Percentiles rank a stretch among this genome's conserved stretches.
These are phyloP conservation scores for Lepiota venenata DNA, from an alignment of 768 basidiomycete species.

Conservation along the genomic window DNA sequence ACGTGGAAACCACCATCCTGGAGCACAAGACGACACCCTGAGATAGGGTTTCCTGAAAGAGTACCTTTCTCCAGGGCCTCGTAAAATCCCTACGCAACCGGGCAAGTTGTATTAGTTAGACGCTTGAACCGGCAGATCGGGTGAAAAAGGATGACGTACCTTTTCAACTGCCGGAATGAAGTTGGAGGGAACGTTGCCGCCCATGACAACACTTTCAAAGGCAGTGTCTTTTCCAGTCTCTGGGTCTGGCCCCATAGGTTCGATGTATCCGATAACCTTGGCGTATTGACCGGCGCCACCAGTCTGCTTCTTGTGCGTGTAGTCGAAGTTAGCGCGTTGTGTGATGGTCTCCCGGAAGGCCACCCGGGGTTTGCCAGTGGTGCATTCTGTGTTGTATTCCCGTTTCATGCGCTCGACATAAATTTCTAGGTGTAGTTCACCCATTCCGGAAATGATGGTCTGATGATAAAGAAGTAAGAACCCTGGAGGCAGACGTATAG, in stretches of 20 bases:
- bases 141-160: slow-evolving; percentile 38
- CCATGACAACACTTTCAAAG: slow-evolving; percentile 89
- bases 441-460: slow-evolving; percentile 99
- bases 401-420: slow-evolving; percentile 99
- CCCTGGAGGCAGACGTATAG: not conserved
- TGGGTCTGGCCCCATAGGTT: slow-evolving; percentile 73
- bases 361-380: slow-evolving; percentile 94
- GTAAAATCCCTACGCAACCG: slow-evolving; percentile 72
- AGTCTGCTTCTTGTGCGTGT: slow-evolving; percentile 97
- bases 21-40: slow-evolving; percentile 81
- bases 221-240: slow-evolving; percentile 81
- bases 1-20: slow-evolving; percentile 91
- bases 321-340: slow-evolving; percentile 75
- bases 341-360: slow-evolving; percentile 96
- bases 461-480: slow-evolving; percentile 23
- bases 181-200: slow-evolving; percentile 85
- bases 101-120: not conserved
- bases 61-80: slow-evolving; percentile 92
- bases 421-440: slow-evolving; percentile 97
- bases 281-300: slow-evolving; percentile 98
- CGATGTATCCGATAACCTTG: slow-evolving; percentile 86
- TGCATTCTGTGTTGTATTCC: slow-evolving; percentile 92
- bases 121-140: not conserved
- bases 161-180: slow-evolving; percentile 96
- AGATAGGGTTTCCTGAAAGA: slow-evolving; percentile 83